Evolutionary conservation across 352 stramenopile genomes (phyloP).

Genomic region (Pythium folliculosum): DNA sequence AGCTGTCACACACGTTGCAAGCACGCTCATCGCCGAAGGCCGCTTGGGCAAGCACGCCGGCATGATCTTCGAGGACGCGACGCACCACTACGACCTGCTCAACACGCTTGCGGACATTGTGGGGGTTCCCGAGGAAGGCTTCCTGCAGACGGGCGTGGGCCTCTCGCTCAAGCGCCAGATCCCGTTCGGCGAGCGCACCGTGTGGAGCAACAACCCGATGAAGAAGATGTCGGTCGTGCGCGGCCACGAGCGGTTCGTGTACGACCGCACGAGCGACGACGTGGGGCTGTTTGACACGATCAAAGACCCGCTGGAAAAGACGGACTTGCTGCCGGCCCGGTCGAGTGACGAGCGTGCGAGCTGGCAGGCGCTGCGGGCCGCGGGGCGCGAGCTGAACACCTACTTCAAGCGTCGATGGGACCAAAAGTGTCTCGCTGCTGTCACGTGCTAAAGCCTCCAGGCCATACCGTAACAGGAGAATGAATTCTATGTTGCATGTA

Average conservation of each 20-base stretch:
- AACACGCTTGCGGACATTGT: conserved; percentile 31
- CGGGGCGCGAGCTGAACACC: conserved; percentile 41
- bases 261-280: conserved; percentile 37
- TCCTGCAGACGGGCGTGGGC: conserved; percentile 29
- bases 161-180: conserved; percentile 44
- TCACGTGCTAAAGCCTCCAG: conserved; percentile 21
- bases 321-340: conserved; percentile 37
- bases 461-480: no score
- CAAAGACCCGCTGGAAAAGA: conserved; percentile 39
- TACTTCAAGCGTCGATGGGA: conserved; percentile 61
- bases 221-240: conserved; percentile 44
- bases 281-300: conserved; percentile 42
- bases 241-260: conserved; percentile 42
- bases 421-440: conserved; percentile 36
- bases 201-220: conserved; percentile 65
- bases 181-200: conserved; percentile 33
- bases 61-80: conserved; percentile 19
- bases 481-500: no score
- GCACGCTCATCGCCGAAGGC: conserved; percentile 25
- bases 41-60: conserved; percentile 19
- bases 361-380: not conserved
- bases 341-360: conserved; percentile 19
- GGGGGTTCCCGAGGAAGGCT: conserved; percentile 23
- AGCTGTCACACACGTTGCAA: conserved; percentile 32
- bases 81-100: conserved; percentile 29